Evolutionary conservation across 2,329 filamentous ascomycete genomes (phyloP).

Genomic region (Bisporella sp.): DNA sequence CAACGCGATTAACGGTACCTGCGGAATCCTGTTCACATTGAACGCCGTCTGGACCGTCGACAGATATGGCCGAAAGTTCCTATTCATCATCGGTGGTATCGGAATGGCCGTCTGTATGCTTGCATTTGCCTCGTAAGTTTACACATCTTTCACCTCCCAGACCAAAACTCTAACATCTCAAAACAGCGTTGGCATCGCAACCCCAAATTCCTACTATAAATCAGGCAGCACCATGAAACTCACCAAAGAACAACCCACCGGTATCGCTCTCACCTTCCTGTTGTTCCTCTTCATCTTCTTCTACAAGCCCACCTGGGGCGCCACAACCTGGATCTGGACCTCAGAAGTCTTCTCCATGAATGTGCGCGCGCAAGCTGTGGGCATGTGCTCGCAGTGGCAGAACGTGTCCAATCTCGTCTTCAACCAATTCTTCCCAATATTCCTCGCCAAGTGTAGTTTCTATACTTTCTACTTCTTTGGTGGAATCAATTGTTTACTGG

Average conservation of each 20-base stretch:
- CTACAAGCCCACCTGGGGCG: conserved; percentile 66
- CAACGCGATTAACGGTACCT: conserved; percentile 68
- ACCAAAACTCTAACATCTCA: conserved; percentile 26
- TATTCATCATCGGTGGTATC: conserved; percentile 60
- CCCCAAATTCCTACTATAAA: no score
- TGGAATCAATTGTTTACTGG: conserved; percentile 38
- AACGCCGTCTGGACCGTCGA: conserved; percentile 70
- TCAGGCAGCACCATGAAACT: no score
- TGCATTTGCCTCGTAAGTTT: conserved; percentile 52
- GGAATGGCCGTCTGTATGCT: conserved; percentile 69
- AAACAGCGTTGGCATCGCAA: no score
- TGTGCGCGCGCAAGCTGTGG: conserved; percentile 63
- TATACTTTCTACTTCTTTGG: conserved; percentile 44
- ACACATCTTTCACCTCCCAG: conserved; percentile 46
- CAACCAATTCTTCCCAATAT: conserved; percentile 64
- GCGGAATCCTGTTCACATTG: conserved; percentile 65
- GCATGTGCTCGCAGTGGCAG: conserved; percentile 55
- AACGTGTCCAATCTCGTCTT: conserved; percentile 62
- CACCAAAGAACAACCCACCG: conserved; percentile 51
- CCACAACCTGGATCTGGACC: conserved; percentile 66
- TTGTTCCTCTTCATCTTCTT: conserved; percentile 62
- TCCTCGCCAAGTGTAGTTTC: conserved; percentile 49
- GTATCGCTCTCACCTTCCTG: conserved; percentile 62
- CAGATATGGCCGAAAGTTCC: conserved; percentile 61
- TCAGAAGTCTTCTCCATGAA: conserved; percentile 66